Conservation (phyloP, 108 stramenopile genomes). For the Pseudonitzschia pungens region DNA sequence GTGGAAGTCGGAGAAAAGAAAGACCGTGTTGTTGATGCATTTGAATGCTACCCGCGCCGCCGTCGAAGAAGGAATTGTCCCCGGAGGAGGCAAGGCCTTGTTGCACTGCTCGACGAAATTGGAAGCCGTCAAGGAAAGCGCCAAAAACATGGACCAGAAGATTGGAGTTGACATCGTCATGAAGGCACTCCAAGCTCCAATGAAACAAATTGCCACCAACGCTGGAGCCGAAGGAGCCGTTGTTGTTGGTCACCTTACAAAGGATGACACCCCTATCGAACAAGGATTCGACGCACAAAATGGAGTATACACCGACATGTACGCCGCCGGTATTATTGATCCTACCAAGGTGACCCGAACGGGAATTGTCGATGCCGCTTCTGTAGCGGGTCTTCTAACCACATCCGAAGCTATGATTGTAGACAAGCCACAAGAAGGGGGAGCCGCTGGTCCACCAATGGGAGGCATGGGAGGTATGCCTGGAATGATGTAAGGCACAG, state of each 20-base stretch:
- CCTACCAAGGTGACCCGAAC: slow-evolving; percentile 99
- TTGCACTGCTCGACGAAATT: slow-evolving; percentile 95
- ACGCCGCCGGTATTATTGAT: slow-evolving; percentile 97
- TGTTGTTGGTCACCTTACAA: slow-evolving; percentile 92
- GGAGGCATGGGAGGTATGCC: slow-evolving; percentile 93
- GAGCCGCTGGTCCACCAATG: slow-evolving; percentile 51
- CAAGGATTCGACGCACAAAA: slow-evolving; percentile 91
- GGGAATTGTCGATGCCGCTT: slow-evolving; percentile 96
- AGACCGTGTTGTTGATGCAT: slow-evolving; percentile 99
- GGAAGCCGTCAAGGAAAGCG: slow-evolving; percentile 75
- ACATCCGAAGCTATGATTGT: slow-evolving; percentile 99
- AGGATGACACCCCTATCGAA: slow-evolving; percentile 69
- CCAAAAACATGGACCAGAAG: slow-evolving; percentile 96
- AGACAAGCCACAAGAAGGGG: slow-evolving; percentile 87
- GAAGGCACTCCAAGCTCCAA: slow-evolving; percentile 90
- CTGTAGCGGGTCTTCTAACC: slow-evolving; percentile 95
- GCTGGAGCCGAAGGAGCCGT: slow-evolving; percentile 98
- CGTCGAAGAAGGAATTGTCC: slow-evolving; percentile 98
- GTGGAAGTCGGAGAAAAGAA: slow-evolving; percentile 99
- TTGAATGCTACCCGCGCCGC: slow-evolving; percentile 99
- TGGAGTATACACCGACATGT: slow-evolving; percentile 92
- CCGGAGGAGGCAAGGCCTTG: slow-evolving; percentile 98
- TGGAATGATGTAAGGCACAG: slow-evolving; percentile 58
- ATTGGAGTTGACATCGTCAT: slow-evolving; percentile 99
- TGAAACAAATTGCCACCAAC: slow-evolving; percentile 93